Conservation (phyloP, 2,329 filamentous ascomycete genomes). For the Aotearoamyces nothofagi region DNA sequence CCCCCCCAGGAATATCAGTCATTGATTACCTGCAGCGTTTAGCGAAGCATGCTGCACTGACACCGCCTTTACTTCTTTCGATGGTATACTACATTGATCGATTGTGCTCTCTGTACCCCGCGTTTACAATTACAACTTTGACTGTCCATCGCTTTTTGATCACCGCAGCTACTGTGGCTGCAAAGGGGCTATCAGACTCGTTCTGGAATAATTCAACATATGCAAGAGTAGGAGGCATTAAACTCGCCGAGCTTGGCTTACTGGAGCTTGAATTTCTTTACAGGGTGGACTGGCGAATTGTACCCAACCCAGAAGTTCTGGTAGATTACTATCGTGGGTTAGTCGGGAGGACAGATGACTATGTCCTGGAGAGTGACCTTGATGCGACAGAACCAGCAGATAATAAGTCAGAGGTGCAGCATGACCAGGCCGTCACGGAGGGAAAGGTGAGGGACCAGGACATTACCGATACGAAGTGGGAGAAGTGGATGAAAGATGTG, state of each 20-base stretch:
- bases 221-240: slow-evolving; percentile 83
- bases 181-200: slow-evolving; percentile 88
- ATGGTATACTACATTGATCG: slow-evolving; percentile 99
- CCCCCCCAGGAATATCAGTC: slow-evolving; percentile 84
- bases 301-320: slow-evolving; percentile 84
- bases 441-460: slow-evolving; percentile 1
- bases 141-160: slow-evolving; percentile 97
- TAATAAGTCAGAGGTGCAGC: slow-evolving; percentile 17
- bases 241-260: slow-evolving; percentile 74
- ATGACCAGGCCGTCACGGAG: slow-evolving; percentile 12
- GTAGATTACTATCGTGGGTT: slow-evolving; percentile 87
- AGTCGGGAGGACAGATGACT: slow-evolving; percentile 49
- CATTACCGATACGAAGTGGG: slow-evolving; percentile 14
- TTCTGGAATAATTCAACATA: slow-evolving; percentile 99
- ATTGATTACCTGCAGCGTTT: slow-evolving; percentile 85
- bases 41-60: slow-evolving; percentile 85
- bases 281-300: slow-evolving; percentile 89
- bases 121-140: slow-evolving; percentile 90
- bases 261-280: slow-evolving; percentile 89
- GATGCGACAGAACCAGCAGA: slow-evolving; percentile 6
- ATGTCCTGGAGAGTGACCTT: slow-evolving; percentile 30
- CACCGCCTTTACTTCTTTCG: slow-evolving; percentile 83
- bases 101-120: slow-evolving; percentile 78
- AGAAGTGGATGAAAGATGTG: slow-evolving; percentile 17
- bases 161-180: slow-evolving; percentile 85